A percentile compares a stretch with the other conserved stretches of the same genome.
phyloP scores from a whole-genome alignment of 495 filamentous ascomycete genomes.

The Neurospora sp. region DNA sequence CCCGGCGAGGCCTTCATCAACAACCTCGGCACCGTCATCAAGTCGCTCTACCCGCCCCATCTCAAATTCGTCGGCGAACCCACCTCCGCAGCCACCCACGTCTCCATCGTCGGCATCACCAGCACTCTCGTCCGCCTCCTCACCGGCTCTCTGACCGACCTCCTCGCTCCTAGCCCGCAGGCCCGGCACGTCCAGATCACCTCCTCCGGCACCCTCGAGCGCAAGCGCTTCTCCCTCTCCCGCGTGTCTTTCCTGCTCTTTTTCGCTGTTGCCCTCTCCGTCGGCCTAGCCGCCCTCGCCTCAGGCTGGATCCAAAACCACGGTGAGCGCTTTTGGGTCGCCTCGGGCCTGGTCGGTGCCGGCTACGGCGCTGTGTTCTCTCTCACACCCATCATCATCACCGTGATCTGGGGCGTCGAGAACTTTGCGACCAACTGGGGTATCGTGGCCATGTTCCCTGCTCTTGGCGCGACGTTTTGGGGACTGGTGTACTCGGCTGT shows the following conservation, averaged over 20 bases:
- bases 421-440: constrained; percentile 99
- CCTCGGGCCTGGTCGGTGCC: constrained; percentile 70
- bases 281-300: constrained; percentile 67
- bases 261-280: constrained; percentile 63
- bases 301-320: constrained; percentile 57
- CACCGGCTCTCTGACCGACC: constrained; percentile 76
- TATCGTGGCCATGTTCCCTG: constrained; percentile 84
- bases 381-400: constrained; percentile 81
- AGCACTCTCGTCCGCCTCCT: constrained; percentile 82
- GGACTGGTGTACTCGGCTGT: constrained; percentile 70
- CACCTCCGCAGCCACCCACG: constrained; percentile 73
- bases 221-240: constrained; percentile 50
- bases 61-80: constrained; percentile 35
- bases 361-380: constrained; percentile 91
- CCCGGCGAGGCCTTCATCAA: constrained; percentile 96
- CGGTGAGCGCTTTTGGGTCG: constrained; percentile 63
- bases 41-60: constrained; percentile 62
- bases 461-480: constrained; percentile 75
- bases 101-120: constrained; percentile 81
- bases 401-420: constrained; percentile 93
- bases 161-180: constrained; percentile 62
- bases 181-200: constrained; percentile 30
- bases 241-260: constrained; percentile 70
- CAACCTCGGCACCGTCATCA: constrained; percentile 89
- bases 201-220: constrained; percentile 12